Evolutionary conservation across 305 asterid species (phyloP).

Genomic region (Striga hermonthica): DNA sequence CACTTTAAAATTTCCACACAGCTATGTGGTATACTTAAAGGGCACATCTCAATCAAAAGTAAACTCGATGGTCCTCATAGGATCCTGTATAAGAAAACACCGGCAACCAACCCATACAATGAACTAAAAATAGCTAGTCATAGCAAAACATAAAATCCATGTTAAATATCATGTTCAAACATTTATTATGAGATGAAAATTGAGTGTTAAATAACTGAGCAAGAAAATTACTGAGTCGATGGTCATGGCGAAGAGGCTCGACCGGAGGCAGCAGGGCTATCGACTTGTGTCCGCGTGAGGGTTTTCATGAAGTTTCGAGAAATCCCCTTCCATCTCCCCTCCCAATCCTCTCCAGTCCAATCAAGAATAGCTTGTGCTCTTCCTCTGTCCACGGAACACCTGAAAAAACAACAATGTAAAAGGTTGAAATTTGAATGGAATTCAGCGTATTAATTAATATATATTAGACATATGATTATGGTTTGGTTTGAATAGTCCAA

Average conservation of each 20-base stretch:
- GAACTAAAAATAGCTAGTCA: background rate
- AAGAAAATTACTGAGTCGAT: slow-evolving; percentile 61
- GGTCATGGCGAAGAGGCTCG: slow-evolving; percentile 91
- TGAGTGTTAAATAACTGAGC: too few species aligned
- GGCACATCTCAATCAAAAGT: too few species aligned
- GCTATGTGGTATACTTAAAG: background rate
- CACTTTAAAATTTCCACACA: background rate
- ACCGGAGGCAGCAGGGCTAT: slow-evolving; percentile 93
- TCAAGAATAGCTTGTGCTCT: slow-evolving; percentile 85
- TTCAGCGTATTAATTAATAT: slow-evolving; percentile 9
- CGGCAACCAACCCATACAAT: slow-evolving; percentile 14
- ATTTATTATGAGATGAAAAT: slow-evolving; percentile 1
- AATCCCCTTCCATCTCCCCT: slow-evolving; percentile 96
- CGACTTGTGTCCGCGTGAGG: slow-evolving; percentile 93
- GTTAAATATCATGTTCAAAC: slow-evolving; percentile 5
- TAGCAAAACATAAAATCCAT: slow-evolving; percentile 28
- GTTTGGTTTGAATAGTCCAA: slow-evolving; percentile 11
- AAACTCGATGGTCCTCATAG: background rate
- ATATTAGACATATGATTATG: slow-evolving; percentile 22
- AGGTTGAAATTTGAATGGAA: slow-evolving; percentile 45
- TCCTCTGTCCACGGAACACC: slow-evolving; percentile 98
- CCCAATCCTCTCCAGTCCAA: slow-evolving; percentile 83
- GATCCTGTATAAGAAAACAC: slow-evolving; percentile 16
- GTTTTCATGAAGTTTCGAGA: slow-evolving; percentile 82
- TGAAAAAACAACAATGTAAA: slow-evolving; percentile 33